Evolutionary conservation across 2,329 filamentous ascomycete genomes (phyloP).

Genomic region (Xenosphaeropsis pyriputrescens): DNA sequence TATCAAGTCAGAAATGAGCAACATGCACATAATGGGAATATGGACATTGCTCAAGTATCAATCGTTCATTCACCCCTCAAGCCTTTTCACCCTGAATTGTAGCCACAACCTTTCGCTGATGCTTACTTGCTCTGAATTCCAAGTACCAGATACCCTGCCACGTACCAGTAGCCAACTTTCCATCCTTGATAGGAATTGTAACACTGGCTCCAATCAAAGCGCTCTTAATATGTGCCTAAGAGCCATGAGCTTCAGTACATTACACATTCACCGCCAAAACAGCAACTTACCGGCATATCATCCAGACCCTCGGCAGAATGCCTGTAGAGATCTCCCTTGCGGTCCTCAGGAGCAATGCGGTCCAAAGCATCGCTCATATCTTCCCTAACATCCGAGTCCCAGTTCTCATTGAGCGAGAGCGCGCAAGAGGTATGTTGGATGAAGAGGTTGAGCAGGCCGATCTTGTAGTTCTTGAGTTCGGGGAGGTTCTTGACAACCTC

Average conservation of each 20-base stretch:
- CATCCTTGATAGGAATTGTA: constrained; percentile 80
- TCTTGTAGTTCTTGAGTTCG: constrained; percentile 70
- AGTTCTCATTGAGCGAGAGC: constrained; percentile 87
- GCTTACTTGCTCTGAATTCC: constrained; percentile 62
- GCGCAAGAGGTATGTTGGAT: constrained; percentile 92
- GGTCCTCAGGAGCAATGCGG: constrained; percentile 73
- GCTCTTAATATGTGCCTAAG: constrained; percentile 83
- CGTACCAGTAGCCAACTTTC: constrained; percentile 53
- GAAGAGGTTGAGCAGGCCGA: constrained; percentile 78
- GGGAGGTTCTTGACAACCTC: constrained; percentile 56
- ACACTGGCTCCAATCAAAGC: constrained; percentile 80
- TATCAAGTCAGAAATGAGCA: no score
- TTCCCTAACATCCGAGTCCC: constrained; percentile 66
- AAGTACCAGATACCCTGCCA: constrained; percentile 93
- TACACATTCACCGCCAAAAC: constrained; percentile 1
- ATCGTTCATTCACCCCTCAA: constrained; percentile 2
- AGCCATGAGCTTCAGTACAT: not conserved
- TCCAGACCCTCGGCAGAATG: constrained; percentile 80
- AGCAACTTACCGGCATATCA: constrained; percentile 68
- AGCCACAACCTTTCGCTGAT: constrained; percentile 71
- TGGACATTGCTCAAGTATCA: no score
- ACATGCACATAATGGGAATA: no score
- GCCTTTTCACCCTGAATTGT: constrained; percentile 83
- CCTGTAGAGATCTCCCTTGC: constrained; percentile 61
- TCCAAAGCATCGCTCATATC: constrained; percentile 95